Evolutionary conservation across 1,284 basidiomycete species (phyloP).

Genomic region (Ustilago esculenta): DNA sequence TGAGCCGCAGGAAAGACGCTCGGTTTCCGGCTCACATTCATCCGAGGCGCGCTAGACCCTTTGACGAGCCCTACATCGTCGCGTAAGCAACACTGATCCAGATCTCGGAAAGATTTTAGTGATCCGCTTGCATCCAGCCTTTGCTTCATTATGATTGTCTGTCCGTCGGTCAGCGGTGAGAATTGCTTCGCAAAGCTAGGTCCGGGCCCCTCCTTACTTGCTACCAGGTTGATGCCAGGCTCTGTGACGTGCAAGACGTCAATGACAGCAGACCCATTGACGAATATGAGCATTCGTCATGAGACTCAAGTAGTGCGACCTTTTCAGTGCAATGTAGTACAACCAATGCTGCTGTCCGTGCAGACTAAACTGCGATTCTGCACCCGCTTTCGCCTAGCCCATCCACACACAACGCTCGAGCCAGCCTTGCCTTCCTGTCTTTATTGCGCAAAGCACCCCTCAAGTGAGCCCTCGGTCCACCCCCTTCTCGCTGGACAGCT

Average conservation of each 20-base stretch:
- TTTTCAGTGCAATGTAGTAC: no score
- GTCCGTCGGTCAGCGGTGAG: not conserved
- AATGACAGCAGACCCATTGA: not conserved
- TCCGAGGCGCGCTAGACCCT: slow-evolving; percentile 11
- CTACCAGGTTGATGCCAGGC: no score
- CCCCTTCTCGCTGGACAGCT: slow-evolving; percentile 3
- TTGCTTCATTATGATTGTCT: not conserved
- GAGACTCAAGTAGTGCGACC: no score
- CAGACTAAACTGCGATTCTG: no score
- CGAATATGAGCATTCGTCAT: no score
- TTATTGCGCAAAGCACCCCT: not conserved
- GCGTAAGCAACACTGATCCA: slow-evolving; percentile 7
- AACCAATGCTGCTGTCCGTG: no score
- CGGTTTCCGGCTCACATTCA: slow-evolving; percentile 16
- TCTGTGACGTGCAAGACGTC: no score
- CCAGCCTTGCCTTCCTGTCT: no score
- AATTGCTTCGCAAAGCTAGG: not conserved
- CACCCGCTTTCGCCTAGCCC: no score
- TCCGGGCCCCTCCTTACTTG: not conserved
- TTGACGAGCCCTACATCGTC: not conserved
- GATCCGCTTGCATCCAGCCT: no score
- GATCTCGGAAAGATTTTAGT: slow-evolving; percentile 26
- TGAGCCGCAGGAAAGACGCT: no score
- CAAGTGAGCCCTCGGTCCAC: not conserved
- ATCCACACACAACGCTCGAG: no score